Base-by-base conservation (phyloP, 768 basidiomycete genomes). In the Boletus insuetus region DNA sequence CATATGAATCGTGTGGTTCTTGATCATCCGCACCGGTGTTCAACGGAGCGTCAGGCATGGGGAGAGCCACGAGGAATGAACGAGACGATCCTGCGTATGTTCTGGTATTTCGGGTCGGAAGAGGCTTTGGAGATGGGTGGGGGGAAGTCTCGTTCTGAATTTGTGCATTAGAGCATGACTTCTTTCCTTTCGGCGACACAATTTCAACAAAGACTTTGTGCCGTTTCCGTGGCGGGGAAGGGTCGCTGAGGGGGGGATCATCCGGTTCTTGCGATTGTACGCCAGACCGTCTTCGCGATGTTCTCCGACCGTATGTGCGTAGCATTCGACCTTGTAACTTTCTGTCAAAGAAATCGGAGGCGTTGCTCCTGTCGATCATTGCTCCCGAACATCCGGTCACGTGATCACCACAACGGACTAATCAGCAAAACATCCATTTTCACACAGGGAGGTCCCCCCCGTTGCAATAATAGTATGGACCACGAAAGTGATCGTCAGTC, bases 61-160 rank as follows among this genome's bases (percentile, higher is more conserved):
- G 82, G 11, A 91, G 69, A 17, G 82, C 73, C 11, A 89, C 79
- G 16, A 92, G 81, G 70, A 89, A 92, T 5, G 90, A 91, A n/a
- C 90, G 87, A 22, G 86, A 88, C 55, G 77, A 77, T 22, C 87
- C 87, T 3, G 86, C 85, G 63, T 92, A 92, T 3, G 89, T 92
- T 39, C 81, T 79, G 4, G 82, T 77, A 43, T 77, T 74, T 16
- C 74, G 69, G 29, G 58, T 54, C n/a, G 65, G 62, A 26, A 66
- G 56, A 11, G 62, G 34, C 24, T 65, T 58, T 1, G 72, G 68
- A 17, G 72, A 67, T 19, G 66, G 38, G 8, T 61, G 64, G 11
- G 51, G 67, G 53, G 43, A 70, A 54, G 24, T 43, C 67, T 63
- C 46, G n/a, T n/a, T n/a, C n/a, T n/a, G n/a, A n/a, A n/a, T n/a